A percentile compares a stretch with the other conserved stretches of the same genome.
Conservation (phyloP, 1,284 basidiomycete species). For the Moesziomyces sp. region DNA sequence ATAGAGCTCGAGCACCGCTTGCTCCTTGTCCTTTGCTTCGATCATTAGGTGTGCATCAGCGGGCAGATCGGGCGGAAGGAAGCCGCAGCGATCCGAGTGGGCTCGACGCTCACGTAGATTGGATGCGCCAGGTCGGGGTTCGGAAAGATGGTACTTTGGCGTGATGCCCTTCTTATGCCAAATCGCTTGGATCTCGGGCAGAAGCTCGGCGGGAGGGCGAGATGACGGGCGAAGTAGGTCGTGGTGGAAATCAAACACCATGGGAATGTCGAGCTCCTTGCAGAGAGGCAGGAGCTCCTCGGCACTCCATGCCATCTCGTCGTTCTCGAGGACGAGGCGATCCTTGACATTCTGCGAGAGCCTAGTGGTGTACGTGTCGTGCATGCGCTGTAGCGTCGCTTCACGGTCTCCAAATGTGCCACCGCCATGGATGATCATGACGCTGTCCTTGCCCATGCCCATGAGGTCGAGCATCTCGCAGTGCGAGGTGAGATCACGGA, state of each 20-base stretch:
- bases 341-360: slow-evolving; percentile 77
- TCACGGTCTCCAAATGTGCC: slow-evolving; percentile 84
- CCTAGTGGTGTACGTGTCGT: slow-evolving; percentile 74
- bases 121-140: slow-evolving; percentile 65
- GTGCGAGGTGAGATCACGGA: slow-evolving; percentile 85
- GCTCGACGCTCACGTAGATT: slow-evolving; percentile 76
- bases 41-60: slow-evolving; percentile 81
- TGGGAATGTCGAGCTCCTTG: slow-evolving; percentile 82
- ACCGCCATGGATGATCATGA: slow-evolving; percentile 78
- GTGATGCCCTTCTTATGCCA: slow-evolving; percentile 78
- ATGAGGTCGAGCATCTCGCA: slow-evolving; percentile 85
- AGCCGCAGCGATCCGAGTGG: slow-evolving; percentile 81
- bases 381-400: slow-evolving; percentile 78
- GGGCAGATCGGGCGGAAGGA: slow-evolving; percentile 73
- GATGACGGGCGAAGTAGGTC: slow-evolving; percentile 67
- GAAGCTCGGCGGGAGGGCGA: slow-evolving; percentile 71
- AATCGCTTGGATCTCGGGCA: slow-evolving; percentile 79
- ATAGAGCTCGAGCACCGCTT: slow-evolving; percentile 86
- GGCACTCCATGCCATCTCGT: slow-evolving; percentile 88
- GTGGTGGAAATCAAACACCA: slow-evolving; percentile 68
- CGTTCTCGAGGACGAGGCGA: slow-evolving; percentile 87
- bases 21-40: slow-evolving; percentile 92
- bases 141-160: slow-evolving; percentile 89
- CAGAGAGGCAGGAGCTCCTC: slow-evolving; percentile 86
- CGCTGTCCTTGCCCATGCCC: slow-evolving; percentile 79